A percentile compares a stretch with the other conserved stretches of the same genome.
phyloP scores from a whole-genome alignment of 495 filamentous ascomycete genomes.

The Talaromyces proteolyticus region DNA sequence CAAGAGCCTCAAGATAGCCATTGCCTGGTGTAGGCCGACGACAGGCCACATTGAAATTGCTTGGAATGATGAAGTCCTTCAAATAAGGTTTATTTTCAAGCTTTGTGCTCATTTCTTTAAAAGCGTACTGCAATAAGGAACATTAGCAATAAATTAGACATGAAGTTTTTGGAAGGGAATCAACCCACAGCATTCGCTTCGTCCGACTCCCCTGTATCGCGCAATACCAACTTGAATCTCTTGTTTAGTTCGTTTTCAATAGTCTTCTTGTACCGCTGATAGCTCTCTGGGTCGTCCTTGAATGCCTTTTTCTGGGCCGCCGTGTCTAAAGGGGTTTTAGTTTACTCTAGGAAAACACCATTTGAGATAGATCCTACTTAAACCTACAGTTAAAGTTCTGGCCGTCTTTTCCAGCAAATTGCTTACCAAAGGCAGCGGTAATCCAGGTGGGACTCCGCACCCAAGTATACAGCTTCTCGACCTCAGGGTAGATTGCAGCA shows the following conservation, averaged over 20 bases:
- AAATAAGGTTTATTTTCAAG: slow-evolving; percentile 28
- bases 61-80: slow-evolving; percentile 36
- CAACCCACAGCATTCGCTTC: slow-evolving; percentile 9
- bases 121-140: neutral
- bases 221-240: slow-evolving; percentile 9
- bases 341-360: slow-evolving; percentile 4
- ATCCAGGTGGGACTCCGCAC: slow-evolving; percentile 18
- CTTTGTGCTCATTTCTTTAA: neutral
- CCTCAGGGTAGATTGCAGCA: slow-evolving; percentile 39
- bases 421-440: neutral
- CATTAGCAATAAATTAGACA: neutral
- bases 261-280: slow-evolving; percentile 23
- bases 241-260: slow-evolving; percentile 31
- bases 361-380: neutral
- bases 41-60: slow-evolving; percentile 38
- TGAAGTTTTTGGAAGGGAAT: neutral
- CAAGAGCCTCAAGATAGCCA: slow-evolving; percentile 13
- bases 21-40: slow-evolving; percentile 34
- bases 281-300: slow-evolving; percentile 12
- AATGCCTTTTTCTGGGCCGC: too few species aligned
- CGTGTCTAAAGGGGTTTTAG: neutral
- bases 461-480: slow-evolving; percentile 26
- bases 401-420: slow-evolving; percentile 29
- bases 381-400: slow-evolving; percentile 20
- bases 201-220: slow-evolving; percentile 9